Evolutionary conservation across 768 basidiomycete species (phyloP).

Genomic region (Termitomyces sp.): DNA sequence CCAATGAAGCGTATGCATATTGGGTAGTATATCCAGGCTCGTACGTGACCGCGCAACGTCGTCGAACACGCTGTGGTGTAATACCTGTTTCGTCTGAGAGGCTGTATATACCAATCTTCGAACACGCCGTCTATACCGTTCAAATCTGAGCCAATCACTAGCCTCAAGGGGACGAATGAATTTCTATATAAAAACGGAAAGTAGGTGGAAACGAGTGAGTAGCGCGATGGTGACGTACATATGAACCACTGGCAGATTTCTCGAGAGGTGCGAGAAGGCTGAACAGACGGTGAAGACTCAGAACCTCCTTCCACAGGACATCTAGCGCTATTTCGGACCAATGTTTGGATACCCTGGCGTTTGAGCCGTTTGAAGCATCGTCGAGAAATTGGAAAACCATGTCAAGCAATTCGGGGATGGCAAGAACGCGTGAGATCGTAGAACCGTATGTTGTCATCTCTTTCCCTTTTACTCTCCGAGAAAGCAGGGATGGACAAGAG

Average conservation of each 20-base stretch:
- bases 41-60: constrained; percentile 53
- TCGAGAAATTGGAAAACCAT: constrained; percentile 49
- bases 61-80: constrained; percentile 46
- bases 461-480: not conserved
- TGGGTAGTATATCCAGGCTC: no score
- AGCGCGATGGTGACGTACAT: constrained; percentile 11
- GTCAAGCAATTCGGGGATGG: constrained; percentile 27
- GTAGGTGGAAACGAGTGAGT: not conserved
- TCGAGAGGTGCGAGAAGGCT: constrained; percentile 41
- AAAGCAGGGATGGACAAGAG: not conserved
- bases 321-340: constrained; percentile 59
- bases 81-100: constrained; percentile 10
- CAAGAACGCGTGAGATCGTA: constrained; percentile 26
- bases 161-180: constrained; percentile 37
- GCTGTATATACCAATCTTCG: constrained; percentile 27
- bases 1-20: constrained; percentile 50
- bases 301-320: constrained; percentile 51
- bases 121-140: constrained; percentile 49
- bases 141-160: constrained; percentile 50
- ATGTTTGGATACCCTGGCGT: constrained; percentile 48
- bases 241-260: constrained; percentile 16
- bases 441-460: constrained; percentile 13
- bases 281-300: constrained; percentile 40
- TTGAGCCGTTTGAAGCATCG: constrained; percentile 30
- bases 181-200: constrained; percentile 19